phyloP scores from a whole-genome alignment of 2,329 filamentous ascomycete genomes.

The Hypoxylon sp. region DNA sequence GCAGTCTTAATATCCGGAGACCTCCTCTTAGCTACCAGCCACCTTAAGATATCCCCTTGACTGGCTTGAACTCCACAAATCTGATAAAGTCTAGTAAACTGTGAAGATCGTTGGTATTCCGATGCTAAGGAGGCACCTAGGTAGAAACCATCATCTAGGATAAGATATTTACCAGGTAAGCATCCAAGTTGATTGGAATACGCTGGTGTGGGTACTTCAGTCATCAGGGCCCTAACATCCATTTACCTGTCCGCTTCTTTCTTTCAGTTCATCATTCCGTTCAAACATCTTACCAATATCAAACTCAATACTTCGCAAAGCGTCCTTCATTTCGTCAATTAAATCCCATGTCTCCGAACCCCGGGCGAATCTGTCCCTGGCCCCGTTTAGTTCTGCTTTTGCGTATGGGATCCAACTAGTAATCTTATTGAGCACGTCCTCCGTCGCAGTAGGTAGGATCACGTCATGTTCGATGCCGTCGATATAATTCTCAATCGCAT shows the following conservation, averaged over 20 bases:
- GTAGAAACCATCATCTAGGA: too few relatives aligned
- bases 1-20: too few relatives aligned
- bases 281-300: background rate
- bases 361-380: too few relatives aligned
- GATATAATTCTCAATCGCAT: background rate
- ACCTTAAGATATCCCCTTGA: too few relatives aligned
- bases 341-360: background rate
- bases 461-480: background rate
- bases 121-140: too few relatives aligned
- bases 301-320: background rate
- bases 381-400: background rate
- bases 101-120: too few relatives aligned
- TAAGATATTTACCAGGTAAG: background rate
- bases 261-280: background rate
- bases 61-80: too few relatives aligned
- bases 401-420: background rate
- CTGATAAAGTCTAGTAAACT: too few relatives aligned
- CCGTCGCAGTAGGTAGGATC: background rate
- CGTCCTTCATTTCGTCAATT: background rate
- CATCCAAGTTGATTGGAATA: background rate
- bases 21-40: too few relatives aligned
- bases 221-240: background rate
- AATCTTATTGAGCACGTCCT: background rate
- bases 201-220: background rate
- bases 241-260: background rate